Evolutionary conservation across 2,329 filamentous ascomycete genomes (phyloP), one percentile per base, ranked within the genome.

Genomic region (Colletotrichum sansevieriae): DNA sequence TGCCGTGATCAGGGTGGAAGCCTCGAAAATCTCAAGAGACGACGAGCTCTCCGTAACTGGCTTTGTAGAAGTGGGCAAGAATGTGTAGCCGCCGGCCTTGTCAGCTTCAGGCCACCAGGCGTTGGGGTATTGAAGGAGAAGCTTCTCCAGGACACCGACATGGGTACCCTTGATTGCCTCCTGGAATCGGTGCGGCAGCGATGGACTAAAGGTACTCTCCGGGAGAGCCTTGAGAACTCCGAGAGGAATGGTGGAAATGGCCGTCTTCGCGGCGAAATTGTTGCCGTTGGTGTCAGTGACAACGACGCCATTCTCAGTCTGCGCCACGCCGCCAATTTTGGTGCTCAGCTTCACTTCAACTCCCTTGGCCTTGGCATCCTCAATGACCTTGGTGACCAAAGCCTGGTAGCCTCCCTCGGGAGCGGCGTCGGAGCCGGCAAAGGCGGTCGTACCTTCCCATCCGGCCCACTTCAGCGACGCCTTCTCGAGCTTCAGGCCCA

Each of bases 61-160:
- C 63, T 69, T 66, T 12, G 47, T 43, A 37, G 66, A 69, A n/a
- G 62, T 66, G 29, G 66, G 66, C 63, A 69, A 25, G 56, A 69
- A 69, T n/a, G 66, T 66, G 37, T 56, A 69, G 15, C 62, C 65
- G 18, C 62, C 62, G 9, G 66, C 55, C 41, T 55, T 61, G 20
- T 69, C 63, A 43, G 66, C 66, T 25, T 69, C 66, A 22, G 66
- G 66, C 66, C 66, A 69, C 66, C 66, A 69, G n/a, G 66, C 49
- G 12, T 47, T 51, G 11, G 63, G 49, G 43, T 69, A 69, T 11
- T 69, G 66, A 12, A 69, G 62, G 35, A 69, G 63, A 37, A 69
- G 56, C 55, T 69, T 69, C 63, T 66, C 66, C 12, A 69, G 37
- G 9, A 69, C 63, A 10, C 66, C 66, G 9, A 69, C 66, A 10